Base-by-base conservation (phyloP, 306 rosid species). In the Cyamopsis tetragonoloba region DNA sequence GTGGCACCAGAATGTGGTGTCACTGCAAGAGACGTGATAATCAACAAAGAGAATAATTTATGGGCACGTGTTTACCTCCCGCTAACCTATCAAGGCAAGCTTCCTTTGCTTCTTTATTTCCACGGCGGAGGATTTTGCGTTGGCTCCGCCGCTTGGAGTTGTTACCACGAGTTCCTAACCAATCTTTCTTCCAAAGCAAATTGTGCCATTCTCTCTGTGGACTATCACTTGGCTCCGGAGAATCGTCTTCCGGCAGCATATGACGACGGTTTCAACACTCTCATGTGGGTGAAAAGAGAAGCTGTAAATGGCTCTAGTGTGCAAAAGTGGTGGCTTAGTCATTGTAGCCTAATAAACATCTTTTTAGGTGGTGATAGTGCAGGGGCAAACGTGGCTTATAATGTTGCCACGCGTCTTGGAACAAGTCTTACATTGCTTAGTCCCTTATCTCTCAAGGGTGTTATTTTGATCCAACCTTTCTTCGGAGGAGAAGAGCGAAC, bases 91-190 rank as follows among this genome's bases (percentile, higher is more conserved):
- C 66, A 66, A 3, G 7, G 66, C 41, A 62, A 35, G 60, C 75
- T 76, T 59, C 88, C 96, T 8, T 39, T 87, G 79, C 62, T 92
- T 47, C 78, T 92, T 54, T 92, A 87, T 79, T 92, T 89, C 79
- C 96, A 92, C 23, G 96, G 96, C 13, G 96, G 96, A 15, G 98
- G 98, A n/a, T 92, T 92, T 50, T 92, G 98, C 54, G 82, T 89
- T 50, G 98, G 96, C 44, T 92, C 96, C 10, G 89, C 93, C 28
- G 78, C 96, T 20, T 92, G 98, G 96, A 82, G 81, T 49, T 87
- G 96, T 71, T 92, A 89, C 84, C 92, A 89, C 32, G 88, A 87
- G 20, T 92, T 92, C 75, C 68, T 92, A 49, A 50, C 80, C 65
- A 71, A 72, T 38, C 86, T 92, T 43, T 68, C 85, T 81, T 59